Evolutionary conservation across 768 basidiomycete species (phyloP).

Genomic region (Calocybe indica): DNA sequence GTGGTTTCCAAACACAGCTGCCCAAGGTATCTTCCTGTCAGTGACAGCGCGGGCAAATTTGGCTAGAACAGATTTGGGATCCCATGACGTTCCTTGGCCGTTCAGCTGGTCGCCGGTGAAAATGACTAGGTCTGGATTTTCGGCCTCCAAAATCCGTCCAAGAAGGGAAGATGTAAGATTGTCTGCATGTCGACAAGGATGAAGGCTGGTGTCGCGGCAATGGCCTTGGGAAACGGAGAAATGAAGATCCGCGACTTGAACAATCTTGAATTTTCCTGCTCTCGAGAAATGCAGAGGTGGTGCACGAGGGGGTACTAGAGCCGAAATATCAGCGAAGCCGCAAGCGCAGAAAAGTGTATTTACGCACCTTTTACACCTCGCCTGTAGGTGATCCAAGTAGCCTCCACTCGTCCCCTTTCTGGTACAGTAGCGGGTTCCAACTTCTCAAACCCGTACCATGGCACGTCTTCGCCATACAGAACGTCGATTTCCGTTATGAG

Average conservation of each 20-base stretch:
- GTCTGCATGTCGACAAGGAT: slow-evolving; percentile 60
- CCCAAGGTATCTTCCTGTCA: slow-evolving; percentile 79
- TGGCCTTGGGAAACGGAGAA: slow-evolving; percentile 75
- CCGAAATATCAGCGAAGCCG: slow-evolving; percentile 2
- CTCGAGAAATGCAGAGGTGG: slow-evolving; percentile 78
- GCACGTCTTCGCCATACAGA: slow-evolving; percentile 74
- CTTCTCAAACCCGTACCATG: slow-evolving; percentile 85
- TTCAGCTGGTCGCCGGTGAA: slow-evolving; percentile 94
- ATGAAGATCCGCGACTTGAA: slow-evolving; percentile 92
- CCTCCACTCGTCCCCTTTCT: slow-evolving; percentile 34
- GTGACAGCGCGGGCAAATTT: slow-evolving; percentile 82
- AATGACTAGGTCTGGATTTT: slow-evolving; percentile 88
- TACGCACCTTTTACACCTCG: slow-evolving; percentile 68
- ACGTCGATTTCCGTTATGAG: slow-evolving; percentile 92
- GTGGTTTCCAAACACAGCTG: slow-evolving; percentile 92
- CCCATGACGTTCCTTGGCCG: slow-evolving; percentile 88
- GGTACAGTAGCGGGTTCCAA: slow-evolving; percentile 54
- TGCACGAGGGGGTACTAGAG: slow-evolving; percentile 59
- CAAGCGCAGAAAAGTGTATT: neutral
- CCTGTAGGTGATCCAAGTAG: slow-evolving; percentile 63
- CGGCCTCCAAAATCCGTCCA: slow-evolving; percentile 60
- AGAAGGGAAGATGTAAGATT: slow-evolving; percentile 74
- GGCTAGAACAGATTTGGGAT: slow-evolving; percentile 78
- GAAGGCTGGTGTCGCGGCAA: slow-evolving; percentile 70
- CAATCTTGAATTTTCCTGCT: slow-evolving; percentile 82